Percentiles rank a stretch among this genome's conserved stretches.
Evolutionary conservation across 2,329 filamentous ascomycete genomes (phyloP).

Genomic region (Colletotrichum caudatum): DNA sequence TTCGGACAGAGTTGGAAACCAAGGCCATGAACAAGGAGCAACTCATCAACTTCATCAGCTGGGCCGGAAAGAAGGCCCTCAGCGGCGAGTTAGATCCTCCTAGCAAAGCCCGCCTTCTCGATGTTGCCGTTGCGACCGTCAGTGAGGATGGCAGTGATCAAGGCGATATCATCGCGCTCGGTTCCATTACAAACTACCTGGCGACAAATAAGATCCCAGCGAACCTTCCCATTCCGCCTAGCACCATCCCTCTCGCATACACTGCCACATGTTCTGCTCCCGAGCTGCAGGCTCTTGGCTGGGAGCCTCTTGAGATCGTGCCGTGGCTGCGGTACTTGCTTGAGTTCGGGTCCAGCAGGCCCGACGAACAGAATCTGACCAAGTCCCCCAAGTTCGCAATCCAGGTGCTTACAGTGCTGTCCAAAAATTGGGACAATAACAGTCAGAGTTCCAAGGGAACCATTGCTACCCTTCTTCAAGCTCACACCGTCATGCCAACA

Average conservation of each 20-base stretch:
- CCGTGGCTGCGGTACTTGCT: conserved; percentile 88
- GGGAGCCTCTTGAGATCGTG: conserved; percentile 85
- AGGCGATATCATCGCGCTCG: conserved; percentile 81
- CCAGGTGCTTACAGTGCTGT: conserved; percentile 82
- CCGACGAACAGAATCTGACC: conserved; percentile 76
- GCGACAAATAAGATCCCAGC: conserved; percentile 82
- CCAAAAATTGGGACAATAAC: conserved; percentile 91
- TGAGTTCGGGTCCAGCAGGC: conserved; percentile 70
- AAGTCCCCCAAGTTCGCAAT: conserved; percentile 79
- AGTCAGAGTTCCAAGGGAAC: conserved; percentile 73
- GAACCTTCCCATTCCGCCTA: conserved; percentile 82
- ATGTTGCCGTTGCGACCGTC: conserved; percentile 81
- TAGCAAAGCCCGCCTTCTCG: conserved; percentile 77
- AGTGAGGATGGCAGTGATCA: conserved; percentile 67
- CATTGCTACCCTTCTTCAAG: conserved; percentile 73
- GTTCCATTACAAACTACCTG: conserved; percentile 79
- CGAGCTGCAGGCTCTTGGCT: conserved; percentile 85
- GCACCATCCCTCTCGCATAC: conserved; percentile 86
- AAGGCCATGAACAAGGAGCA: conserved; percentile 85
- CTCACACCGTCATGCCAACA: conserved; percentile 85
- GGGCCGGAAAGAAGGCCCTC: conserved; percentile 80
- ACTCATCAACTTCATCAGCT: conserved; percentile 84
- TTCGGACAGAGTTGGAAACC: conserved; percentile 83
- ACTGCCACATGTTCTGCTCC: conserved; percentile 75
- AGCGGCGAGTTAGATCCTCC: conserved; percentile 78